Evolutionary conservation across 2,329 filamentous ascomycete genomes (phyloP), one percentile per base, ranked within the genome.

Genomic region (Fusarium lateritium): DNA sequence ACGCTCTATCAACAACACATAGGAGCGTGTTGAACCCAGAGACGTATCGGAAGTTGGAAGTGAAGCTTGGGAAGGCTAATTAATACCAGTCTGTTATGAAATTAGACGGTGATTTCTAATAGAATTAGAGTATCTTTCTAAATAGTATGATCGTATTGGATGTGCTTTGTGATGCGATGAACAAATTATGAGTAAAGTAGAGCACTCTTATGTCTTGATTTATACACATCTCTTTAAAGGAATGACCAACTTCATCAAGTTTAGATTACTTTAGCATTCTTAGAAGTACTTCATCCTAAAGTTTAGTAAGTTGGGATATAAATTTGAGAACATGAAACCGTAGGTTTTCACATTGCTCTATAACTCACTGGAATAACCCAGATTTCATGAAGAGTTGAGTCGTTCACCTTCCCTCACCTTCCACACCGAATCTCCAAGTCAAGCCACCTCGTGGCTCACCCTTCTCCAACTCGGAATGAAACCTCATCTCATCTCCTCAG

Each of bases 11-110:
- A 2, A 82, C 82, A 62, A 84, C 84, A 17, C 79, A 80, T 74
- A 81, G 83, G 4, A 88, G 86, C 62, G 86, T 88, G 15, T 80
- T 79, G 45, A 79, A 84, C 47, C 78, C 81, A 2, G 79, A 80
- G 22, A 80, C 80, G 58, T 88, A 86, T 62, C 73, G 81, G 34
- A 75, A 70, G 51, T 55, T 84, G 6, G 58, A 66, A 26, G 46
- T 14, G 2, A 73, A 73, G 40, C 40, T 74, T 11, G 59, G 62
- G 6, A 57, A 64, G 57, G 53, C 64, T 19, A 62, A 33, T 14
- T 67, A 55, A 45, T 67, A 55, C 42, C 36, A 21, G 21, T 5
- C 24, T 33, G 7, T 46, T 8, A 33, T 33, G 28, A 46, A 22
- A 9, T 31, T 34, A 34, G 44, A 46, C 22, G 22, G n/a, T 4